These are phyloP conservation scores for Cordyceps cicadae DNA, from an alignment of 2,329 filamentous ascomycete species.

Conservation along the genomic window DNA sequence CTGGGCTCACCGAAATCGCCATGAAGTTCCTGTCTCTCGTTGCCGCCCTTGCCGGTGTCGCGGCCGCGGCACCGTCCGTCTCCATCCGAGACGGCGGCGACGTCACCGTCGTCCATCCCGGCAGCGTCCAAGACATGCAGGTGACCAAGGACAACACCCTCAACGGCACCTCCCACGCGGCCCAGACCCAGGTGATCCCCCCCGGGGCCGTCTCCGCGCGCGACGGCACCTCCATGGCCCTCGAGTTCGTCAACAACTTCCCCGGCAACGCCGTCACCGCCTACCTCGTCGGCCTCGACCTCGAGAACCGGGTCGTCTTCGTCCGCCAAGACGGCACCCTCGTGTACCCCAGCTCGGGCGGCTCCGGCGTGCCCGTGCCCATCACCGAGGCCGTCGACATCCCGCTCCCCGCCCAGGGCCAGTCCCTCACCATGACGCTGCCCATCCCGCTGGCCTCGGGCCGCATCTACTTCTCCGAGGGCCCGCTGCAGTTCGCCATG, in stretches of 20 bases:
- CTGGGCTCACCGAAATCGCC: neutral
- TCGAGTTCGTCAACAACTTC: conserved; percentile 37
- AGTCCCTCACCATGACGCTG: conserved; percentile 30
- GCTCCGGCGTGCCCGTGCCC: conserved; percentile 26
- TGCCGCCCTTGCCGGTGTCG: conserved; percentile 14
- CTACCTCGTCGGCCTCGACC: conserved; percentile 38
- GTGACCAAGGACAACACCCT: conserved; percentile 32
- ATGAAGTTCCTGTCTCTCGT: conserved; percentile 13
- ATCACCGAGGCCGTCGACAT: conserved; percentile 35
- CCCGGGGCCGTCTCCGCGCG: conserved; percentile 6
- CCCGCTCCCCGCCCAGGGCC: conserved; percentile 29
- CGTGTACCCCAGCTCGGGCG: conserved; percentile 33
- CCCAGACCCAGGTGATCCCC: conserved; percentile 8
- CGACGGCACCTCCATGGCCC: conserved; percentile 14
- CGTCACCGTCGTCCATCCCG: conserved; percentile 26
- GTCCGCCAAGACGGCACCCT: conserved; percentile 31
- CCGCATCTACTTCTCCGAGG: conserved; percentile 38
- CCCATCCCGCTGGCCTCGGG: conserved; percentile 33
- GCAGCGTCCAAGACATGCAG: conserved; percentile 24
- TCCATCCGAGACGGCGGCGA: conserved; percentile 11
- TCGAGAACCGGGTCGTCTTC: conserved; percentile 32
- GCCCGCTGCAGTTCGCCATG: conserved; percentile 34
- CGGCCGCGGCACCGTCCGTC: conserved; percentile 12
- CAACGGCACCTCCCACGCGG: conserved; percentile 26
- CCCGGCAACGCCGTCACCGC: conserved; percentile 30